Base-by-base conservation (phyloP, 148 eudicot genomes). In the Rhododendron griersonianum region DNA sequence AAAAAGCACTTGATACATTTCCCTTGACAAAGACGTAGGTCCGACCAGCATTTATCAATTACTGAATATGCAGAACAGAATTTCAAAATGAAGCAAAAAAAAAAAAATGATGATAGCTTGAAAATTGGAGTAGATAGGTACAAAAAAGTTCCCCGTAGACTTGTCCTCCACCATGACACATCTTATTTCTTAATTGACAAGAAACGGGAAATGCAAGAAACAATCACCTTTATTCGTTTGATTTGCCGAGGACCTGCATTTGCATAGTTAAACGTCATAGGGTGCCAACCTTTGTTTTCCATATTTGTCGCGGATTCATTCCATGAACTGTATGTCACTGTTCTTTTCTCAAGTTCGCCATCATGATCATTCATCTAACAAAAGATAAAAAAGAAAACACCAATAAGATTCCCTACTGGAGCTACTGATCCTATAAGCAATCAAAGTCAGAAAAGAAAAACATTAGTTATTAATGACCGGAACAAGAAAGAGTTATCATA, bases 231-330 rank as follows among this genome's bases (percentile, higher is more conserved):
- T 69, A 97, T 92, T 88, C 65, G 90, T 81, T 91, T 87, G 55
- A 97, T 91, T 51, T 89, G 92, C 86, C 84, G 86, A 21, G 95
- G 94, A 81, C 87, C 89, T 11, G 95, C 90, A 87, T 93, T 84
- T 69, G 95, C 89, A 89, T 94, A 94, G 84, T 87, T 93, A 89
- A 94, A 97, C 48, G 92, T 97, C 76, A 94, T 89, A 87, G 99
- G 99, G 90, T 97, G 99, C 99, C 99, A 97, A 84, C 95, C 93
- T 80, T 84, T 92, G 65, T 83, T 89, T 84, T 97, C 99, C 91
- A 90, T 91, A 25, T 89, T 91, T 9, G 92, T 53, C 15, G 89
- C 87, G 57, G 93, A 89, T 87, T 93, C 92, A 73, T 93, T 95
- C 99, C 98, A 95, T 59, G 87, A 84, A 37, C 96, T 93, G 84